Base-by-base conservation (phyloP, 73 alveolate genomes). In the Diophrys appendiculata region DNA sequence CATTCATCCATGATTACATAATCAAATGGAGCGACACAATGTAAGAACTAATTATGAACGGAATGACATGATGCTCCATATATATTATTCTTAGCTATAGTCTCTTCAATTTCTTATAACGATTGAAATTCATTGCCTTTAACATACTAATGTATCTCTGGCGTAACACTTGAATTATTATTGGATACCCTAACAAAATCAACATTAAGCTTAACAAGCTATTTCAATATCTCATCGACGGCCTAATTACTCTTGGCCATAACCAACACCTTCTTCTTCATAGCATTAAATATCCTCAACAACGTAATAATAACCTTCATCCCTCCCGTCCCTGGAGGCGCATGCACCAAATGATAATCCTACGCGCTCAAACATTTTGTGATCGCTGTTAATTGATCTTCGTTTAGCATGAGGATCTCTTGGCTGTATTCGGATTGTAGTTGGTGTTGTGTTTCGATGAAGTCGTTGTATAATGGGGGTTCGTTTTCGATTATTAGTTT, bases 271-370 rank as follows among this genome's bases (percentile, higher is more conserved):
- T 68, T 87, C 80, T 80, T 54, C 33, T 80, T 65, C 55, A 31
- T 29, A 0, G n/a, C 33, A 5, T 71, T 68, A 0, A 80, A 72
- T 24, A 80, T 74, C 34, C 73, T 54, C 18, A 87, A 53, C 8
- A 87, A 56, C 0, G 56, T 5, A 0, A 68, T 64, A 0, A 86
- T 30, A 23, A 81, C 69, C 0, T 34, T n/a, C n/a, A 73, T 64
- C 54, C 79, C 79, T 18, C 93, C 93, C 22, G 89, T 35, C 26
- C 79, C 80, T 0, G 86, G 87, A 0, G 64, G 65, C 22, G 89
- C 93, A 13, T 11, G 24, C 65, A 86, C 60, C 33, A 86, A 29
- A 52, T 86, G 82, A 64, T 32, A 79, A 27, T 56, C 56, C 13
- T 76, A 33, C 0, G 85, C 30, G 2, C 3, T 24, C 23, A 76